Evolutionary conservation across 768 basidiomycete genomes (phyloP).

Genomic region (Tylopilus subfusipes): DNA sequence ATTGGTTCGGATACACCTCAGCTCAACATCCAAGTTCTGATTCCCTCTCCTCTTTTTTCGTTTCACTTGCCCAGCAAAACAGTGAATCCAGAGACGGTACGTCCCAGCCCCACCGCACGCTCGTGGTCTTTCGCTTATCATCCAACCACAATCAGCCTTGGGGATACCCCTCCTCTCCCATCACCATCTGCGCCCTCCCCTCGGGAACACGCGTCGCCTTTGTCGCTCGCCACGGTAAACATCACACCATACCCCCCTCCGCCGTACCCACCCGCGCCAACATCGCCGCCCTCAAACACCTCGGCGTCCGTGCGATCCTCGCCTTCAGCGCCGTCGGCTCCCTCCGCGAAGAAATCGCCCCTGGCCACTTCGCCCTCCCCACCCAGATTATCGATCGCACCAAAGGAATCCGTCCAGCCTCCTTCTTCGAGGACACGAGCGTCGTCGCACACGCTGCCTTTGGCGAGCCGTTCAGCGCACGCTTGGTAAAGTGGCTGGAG

Average conservation of each 20-base stretch:
- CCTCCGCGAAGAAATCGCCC: slow-evolving; percentile 87
- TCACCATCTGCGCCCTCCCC: slow-evolving; percentile 86
- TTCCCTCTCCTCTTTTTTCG: neutral
- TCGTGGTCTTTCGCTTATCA: neutral
- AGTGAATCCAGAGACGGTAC: slow-evolving; percentile 78
- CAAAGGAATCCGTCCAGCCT: slow-evolving; percentile 84
- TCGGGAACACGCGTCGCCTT: slow-evolving; percentile 83
- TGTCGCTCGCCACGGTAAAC: slow-evolving; percentile 83
- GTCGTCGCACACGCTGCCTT: slow-evolving; percentile 93
- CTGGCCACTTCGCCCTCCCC: slow-evolving; percentile 86
- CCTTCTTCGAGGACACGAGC: slow-evolving; percentile 79
- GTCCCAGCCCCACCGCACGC: slow-evolving; percentile 19
- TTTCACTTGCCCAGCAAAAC: slow-evolving; percentile 61
- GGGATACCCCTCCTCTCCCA: slow-evolving; percentile 88
- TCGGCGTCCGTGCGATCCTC: slow-evolving; percentile 85
- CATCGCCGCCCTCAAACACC: slow-evolving; percentile 89
- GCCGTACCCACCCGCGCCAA: slow-evolving; percentile 85
- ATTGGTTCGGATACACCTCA: neutral
- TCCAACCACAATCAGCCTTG: slow-evolving; percentile 60
- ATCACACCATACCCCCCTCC: slow-evolving; percentile 77
- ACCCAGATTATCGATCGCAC: slow-evolving; percentile 95
- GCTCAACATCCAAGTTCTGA: neutral
- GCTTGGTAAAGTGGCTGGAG: slow-evolving; percentile 64
- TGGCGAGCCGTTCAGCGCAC: slow-evolving; percentile 82
- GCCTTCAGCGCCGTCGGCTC: slow-evolving; percentile 97